Evolutionary conservation across 805 yeast genomes (phyloP), one percentile per base, ranked within the genome.

Genomic region (Wickerhamomyces alni): DNA sequence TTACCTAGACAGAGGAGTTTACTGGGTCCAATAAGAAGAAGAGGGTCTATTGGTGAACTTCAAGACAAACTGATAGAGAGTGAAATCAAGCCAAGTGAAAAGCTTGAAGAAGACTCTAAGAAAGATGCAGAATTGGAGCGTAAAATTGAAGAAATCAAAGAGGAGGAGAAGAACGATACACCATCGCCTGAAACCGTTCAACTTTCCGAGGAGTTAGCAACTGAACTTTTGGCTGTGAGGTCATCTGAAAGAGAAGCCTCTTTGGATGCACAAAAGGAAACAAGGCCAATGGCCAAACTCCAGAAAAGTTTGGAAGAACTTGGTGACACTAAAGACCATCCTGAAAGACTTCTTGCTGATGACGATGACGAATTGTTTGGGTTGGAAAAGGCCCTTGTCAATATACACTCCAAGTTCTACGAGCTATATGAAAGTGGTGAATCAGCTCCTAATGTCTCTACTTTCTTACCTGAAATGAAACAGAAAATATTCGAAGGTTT

Each of bases 231-330:
- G 13, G 52, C 62, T 1, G 58, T 52, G 2, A 59, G 55, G 11
- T 45, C 81, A 22, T 63, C 72, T 17, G 80, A 82, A 39, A 71
- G 88, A 47, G 76, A 78, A 19, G 82, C 78, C 17, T 75, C 85
- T 0, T 64, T 87, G 3, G 95, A 86, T 51, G 83, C 78, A 36
- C 95, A 87, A 54, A 84, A 82, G 53, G 77, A 76, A 30, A 89
- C 86, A 38, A 69, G 96, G 46, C 96, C 96, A 1, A 65, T 87
- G 44, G 95, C 95, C 0, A 82, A 82, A 46, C 63, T 87, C 37
- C 96, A 88, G 55, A 77, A 80, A 50, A 78, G 80, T 48, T 66
- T 87, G 43, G 87, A 82, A 47, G 47, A 47, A 5, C 19, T 54
- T 10, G 50, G 38, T 8, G 37, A 50, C 6, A 38, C 43, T 6